Base-by-base conservation (phyloP, 805 yeast genomes). In the Starmerella bombi region DNA sequence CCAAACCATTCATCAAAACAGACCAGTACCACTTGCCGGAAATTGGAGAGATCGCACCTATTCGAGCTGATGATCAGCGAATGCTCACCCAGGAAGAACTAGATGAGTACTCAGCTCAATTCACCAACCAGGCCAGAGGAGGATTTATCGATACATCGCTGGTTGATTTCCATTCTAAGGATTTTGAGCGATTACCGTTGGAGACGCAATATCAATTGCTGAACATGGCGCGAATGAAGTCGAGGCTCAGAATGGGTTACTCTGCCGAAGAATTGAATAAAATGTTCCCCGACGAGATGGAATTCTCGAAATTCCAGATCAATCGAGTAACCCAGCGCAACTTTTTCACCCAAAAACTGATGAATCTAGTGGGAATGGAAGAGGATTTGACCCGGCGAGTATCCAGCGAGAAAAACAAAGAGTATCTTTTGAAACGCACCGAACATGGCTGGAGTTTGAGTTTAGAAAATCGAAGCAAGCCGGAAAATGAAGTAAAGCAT, bases 241-340 rank as follows among this genome's bases (percentile, higher is more conserved):
- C 96, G 0, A 64, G 99, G 43, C 69, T 91, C 56, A 75, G 99
- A 62, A 78, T 91, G 94, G 99, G 99, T 1, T 86, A 81, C 55
- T 68, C 88, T 0, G 82, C 85, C 42, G 85, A 81, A n/a, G 96
- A 91, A 54, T 64, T 91, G 27, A 81, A 82, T 49, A 63, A 71
- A 4, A 62, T 84, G 40, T 91, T 88, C 52, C 93, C 95, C 0
- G 69, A 81, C 52, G 74, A 86, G 39, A 69, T 82, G 73, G 95
- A 85, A 45, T 91, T 91, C 53, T 85, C 96, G 15, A 77, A 72
- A 51, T 91, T 91, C 58, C 99, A 91, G 58, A 82, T 91, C 45
- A 76, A 81, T 51, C 81, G 88, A 72, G 97, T 91, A 1, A 80
- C 83, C 50, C 84, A 84, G 57, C 69, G 99, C 46, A 91, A 91